A percentile compares a stretch with the other conserved stretches of the same genome.
These are phyloP conservation scores for Tetrahymena thermophila DNA, from an alignment of 73 alveolate genomes.

Conservation along the genomic window DNA sequence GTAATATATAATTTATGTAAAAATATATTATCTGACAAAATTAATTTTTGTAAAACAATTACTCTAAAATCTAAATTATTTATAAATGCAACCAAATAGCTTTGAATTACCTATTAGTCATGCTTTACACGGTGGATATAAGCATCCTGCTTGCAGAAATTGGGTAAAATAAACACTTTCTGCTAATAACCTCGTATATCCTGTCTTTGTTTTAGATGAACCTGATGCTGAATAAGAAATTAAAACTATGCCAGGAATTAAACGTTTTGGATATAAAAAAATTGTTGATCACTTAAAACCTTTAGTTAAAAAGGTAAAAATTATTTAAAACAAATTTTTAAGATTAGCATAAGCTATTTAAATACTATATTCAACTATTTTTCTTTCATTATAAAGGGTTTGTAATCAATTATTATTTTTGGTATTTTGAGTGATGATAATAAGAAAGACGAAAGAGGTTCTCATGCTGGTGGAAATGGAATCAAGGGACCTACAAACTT, in stretches of 20 bases:
- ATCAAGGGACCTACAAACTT: constrained; percentile 47
- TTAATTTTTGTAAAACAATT: not conserved
- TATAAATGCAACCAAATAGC: not conserved
- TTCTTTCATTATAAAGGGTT: not conserved
- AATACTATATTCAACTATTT: not conserved
- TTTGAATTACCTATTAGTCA: not conserved
- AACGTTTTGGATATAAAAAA: not conserved
- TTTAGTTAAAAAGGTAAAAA: not conserved
- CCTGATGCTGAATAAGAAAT: not conserved
- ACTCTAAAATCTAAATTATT: not conserved
- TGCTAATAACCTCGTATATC: not conserved
- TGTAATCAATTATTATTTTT: not conserved
- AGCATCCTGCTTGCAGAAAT: not conserved
- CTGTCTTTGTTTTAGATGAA: not conserved
- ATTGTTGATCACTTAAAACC: not conserved
- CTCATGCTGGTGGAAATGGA: constrained; percentile 39
- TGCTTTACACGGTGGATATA: not conserved
- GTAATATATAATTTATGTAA: too few relatives aligned
- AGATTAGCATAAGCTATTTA: not conserved
- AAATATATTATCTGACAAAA: not conserved
- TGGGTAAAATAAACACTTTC: not conserved
- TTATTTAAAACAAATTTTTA: too few relatives aligned
- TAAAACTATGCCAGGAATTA: constrained; percentile 1
- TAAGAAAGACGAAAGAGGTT: constrained; percentile 41
- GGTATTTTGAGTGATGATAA: constrained; percentile 16